Evolutionary conservation across 176 grass and related monocot species (phyloP).

Genomic region (Pharus latifolius): DNA sequence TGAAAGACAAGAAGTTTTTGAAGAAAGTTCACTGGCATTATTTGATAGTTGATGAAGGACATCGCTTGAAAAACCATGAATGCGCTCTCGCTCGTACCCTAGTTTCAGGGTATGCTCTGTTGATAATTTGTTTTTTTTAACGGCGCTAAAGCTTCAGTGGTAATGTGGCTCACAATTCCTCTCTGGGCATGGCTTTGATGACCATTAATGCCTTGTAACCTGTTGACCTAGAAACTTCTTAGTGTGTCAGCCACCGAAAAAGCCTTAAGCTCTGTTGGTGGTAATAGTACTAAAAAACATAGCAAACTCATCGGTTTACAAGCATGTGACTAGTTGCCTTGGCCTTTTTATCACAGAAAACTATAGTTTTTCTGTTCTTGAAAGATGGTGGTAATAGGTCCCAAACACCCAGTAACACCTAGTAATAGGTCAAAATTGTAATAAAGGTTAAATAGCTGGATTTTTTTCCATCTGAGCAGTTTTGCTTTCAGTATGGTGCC

Average conservation of each 20-base stretch:
- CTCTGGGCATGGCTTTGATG: neutral
- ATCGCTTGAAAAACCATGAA: conserved; percentile 99
- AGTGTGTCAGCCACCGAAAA: neutral
- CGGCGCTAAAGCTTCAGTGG: neutral
- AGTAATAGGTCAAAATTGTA: too few species aligned
- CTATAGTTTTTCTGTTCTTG: neutral
- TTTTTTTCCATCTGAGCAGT: too few species aligned
- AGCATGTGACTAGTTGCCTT: neutral
- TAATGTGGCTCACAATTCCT: neutral
- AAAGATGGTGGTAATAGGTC: neutral
- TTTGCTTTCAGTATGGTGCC: neutral
- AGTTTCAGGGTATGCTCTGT: conserved; percentile 65
- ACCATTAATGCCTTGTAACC: neutral
- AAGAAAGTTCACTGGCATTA: conserved; percentile 98
- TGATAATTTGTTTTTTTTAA: neutral
- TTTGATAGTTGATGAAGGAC: conserved; percentile 97
- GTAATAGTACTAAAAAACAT: neutral
- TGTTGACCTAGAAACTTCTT: neutral
- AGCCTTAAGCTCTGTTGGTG: neutral
- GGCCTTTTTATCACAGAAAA: neutral
- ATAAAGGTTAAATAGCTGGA: too few species aligned
- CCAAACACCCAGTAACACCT: neutral
- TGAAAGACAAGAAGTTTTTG: conserved; percentile 97
- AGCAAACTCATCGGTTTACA: neutral
- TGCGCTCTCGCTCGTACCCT: conserved; percentile 89